These are phyloP conservation scores for Scortechinia acanthostroma DNA, from an alignment of 2,329 filamentous ascomycete genomes.

Conservation along the genomic window DNA sequence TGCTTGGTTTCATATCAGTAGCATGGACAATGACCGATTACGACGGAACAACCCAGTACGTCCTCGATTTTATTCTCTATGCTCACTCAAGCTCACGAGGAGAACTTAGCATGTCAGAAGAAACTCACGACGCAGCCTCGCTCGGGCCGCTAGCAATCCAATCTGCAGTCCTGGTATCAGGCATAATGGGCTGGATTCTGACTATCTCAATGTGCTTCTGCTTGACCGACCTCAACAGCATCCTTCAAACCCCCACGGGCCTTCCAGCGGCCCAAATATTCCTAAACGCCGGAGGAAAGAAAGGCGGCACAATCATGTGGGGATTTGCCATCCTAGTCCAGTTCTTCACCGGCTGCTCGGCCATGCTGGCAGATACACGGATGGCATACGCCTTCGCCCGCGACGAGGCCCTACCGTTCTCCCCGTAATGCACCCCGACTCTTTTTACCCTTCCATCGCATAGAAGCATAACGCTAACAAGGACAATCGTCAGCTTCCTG, in stretches of 20 bases:
- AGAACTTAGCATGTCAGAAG: slow-evolving; percentile 44
- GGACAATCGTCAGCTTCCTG: background rate
- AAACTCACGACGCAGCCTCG: slow-evolving; percentile 56
- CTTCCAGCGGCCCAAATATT: slow-evolving; percentile 52
- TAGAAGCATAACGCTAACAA: background rate
- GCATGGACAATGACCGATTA: slow-evolving; percentile 66
- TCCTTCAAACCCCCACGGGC: slow-evolving; percentile 48
- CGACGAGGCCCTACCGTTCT: slow-evolving; percentile 53
- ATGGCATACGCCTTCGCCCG: slow-evolving; percentile 56
- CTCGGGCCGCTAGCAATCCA: slow-evolving; percentile 51
- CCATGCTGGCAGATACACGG: slow-evolving; percentile 55
- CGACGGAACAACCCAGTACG: slow-evolving; percentile 51
- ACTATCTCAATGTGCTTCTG: slow-evolving; percentile 60
- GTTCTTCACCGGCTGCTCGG: slow-evolving; percentile 57
- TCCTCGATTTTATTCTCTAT: too few relatives aligned
- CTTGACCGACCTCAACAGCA: slow-evolving; percentile 44
- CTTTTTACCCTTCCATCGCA: background rate
- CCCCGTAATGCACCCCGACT: slow-evolving; percentile 26
- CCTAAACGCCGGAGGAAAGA: slow-evolving; percentile 47
- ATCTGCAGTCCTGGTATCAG: slow-evolving; percentile 49
- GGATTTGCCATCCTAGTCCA: slow-evolving; percentile 55
- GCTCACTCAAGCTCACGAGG: background rate
- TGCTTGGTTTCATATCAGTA: slow-evolving; percentile 45
- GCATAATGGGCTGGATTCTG: slow-evolving; percentile 51
- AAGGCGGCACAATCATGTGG: slow-evolving; percentile 52